Conservation (phyloP, 1,284 basidiomycete species). For the Fistulinella cinereoalba region DNA sequence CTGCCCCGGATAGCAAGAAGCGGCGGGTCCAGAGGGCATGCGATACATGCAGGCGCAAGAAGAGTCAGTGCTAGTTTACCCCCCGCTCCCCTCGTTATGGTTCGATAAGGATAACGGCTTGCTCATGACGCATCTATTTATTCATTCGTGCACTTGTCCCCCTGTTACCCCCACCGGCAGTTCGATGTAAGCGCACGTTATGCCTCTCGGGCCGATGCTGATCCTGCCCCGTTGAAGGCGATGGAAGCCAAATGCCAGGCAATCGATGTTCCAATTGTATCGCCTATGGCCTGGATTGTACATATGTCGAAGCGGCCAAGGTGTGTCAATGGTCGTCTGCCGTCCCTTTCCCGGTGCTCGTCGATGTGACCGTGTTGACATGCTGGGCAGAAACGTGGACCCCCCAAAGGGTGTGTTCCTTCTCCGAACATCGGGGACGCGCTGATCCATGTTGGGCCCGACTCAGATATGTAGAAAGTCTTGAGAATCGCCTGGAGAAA, state of each 20-base stretch:
- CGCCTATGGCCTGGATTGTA: slow-evolving; percentile 71
- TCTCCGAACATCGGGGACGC: neutral
- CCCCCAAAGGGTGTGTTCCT: slow-evolving; percentile 68
- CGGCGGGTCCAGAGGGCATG: slow-evolving; percentile 71
- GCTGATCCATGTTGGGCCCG: neutral
- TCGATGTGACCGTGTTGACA: too few relatives aligned
- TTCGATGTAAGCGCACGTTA: slow-evolving; percentile 49
- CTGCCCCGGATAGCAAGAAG: slow-evolving; percentile 50
- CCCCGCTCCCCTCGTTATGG: neutral
- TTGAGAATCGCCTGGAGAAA: slow-evolving; percentile 69
- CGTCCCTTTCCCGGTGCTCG: too few relatives aligned
- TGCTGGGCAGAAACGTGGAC: slow-evolving; percentile 69
- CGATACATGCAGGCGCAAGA: slow-evolving; percentile 73
- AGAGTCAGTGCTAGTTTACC: slow-evolving; percentile 49
- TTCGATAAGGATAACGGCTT: neutral
- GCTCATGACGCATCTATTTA: slow-evolving; percentile 6
- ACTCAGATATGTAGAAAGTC: slow-evolving; percentile 63
- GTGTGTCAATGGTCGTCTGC: slow-evolving; percentile 38
- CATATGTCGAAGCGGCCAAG: slow-evolving; percentile 73
- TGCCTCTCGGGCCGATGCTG: neutral
- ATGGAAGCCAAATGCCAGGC: slow-evolving; percentile 61
- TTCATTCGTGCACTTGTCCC: neutral
- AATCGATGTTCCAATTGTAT: slow-evolving; percentile 78
- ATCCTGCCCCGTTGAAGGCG: slow-evolving; percentile 38
- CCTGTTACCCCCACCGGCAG: slow-evolving; percentile 25